These are phyloP conservation scores for Podila horticola DNA, from an alignment of 192 early-diverging fungal genomes.

Conservation along the genomic window DNA sequence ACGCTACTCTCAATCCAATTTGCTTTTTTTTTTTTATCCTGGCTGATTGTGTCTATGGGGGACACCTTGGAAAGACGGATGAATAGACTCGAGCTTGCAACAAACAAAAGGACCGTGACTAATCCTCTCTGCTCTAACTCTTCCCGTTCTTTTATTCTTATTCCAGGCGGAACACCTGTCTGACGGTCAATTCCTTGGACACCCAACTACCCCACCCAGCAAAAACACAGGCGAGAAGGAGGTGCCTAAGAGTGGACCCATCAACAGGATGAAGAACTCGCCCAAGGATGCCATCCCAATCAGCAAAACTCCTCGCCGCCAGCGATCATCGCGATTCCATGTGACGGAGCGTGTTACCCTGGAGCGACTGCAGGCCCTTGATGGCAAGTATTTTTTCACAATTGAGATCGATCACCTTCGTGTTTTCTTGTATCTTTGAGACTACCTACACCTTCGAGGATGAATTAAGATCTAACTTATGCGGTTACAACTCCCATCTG, in stretches of 20 bases:
- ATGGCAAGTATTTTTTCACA: slow-evolving; percentile 63
- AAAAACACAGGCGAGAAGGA: slow-evolving; percentile 49
- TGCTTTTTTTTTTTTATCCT: neutral
- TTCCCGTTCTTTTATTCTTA: neutral
- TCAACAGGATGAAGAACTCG: slow-evolving; percentile 60
- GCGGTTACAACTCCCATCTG: neutral
- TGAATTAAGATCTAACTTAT: slow-evolving; percentile 2
- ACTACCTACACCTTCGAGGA: neutral
- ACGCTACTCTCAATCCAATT: neutral
- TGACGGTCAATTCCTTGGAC: slow-evolving; percentile 1
- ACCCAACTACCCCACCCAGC: slow-evolving; percentile 33
- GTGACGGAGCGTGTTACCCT: slow-evolving; percentile 83
- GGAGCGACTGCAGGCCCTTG: slow-evolving; percentile 77
- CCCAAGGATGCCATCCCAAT: slow-evolving; percentile 79
- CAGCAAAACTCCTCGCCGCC: slow-evolving; percentile 83
- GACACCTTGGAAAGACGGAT: too few species aligned
- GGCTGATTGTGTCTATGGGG: neutral
- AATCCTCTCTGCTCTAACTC: neutral
- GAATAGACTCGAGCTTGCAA: too few species aligned
- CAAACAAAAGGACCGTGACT: neutral
- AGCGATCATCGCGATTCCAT: slow-evolving; percentile 89
- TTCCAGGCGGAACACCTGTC: neutral
- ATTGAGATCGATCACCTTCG: neutral
- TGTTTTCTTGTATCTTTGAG: neutral
- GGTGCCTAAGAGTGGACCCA: slow-evolving; percentile 55